Evolutionary conservation across 257 asterid species (phyloP).

Genomic region (Solanum lycopersicoides): DNA sequence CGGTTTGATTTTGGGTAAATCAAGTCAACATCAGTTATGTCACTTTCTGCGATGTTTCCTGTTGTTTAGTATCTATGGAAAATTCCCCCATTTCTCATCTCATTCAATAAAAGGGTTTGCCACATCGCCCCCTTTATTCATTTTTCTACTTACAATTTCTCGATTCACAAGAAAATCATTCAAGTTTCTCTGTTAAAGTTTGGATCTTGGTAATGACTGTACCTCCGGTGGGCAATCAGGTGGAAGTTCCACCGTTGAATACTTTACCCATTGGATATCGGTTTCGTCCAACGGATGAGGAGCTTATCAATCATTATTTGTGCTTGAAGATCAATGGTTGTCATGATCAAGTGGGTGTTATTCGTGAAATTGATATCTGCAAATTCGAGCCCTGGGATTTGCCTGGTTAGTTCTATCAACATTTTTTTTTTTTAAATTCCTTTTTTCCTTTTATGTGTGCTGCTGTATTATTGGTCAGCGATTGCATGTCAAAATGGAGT

Average conservation of each 20-base stretch:
- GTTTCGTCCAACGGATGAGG: conserved; percentile 74
- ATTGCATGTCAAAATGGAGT: neutral
- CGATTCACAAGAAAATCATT: neutral
- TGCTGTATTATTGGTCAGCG: neutral
- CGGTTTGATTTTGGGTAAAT: neutral
- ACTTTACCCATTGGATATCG: conserved; percentile 68
- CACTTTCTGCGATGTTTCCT: neutral
- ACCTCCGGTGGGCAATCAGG: neutral
- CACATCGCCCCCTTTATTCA: neutral
- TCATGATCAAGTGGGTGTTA: conserved; percentile 52
- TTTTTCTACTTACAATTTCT: neutral
- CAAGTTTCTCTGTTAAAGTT: neutral
- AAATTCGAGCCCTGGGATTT: conserved; percentile 96
- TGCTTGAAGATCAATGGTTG: conserved; percentile 64
- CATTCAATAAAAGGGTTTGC: neutral
- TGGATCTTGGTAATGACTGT: neutral
- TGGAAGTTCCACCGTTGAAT: conserved; percentile 13
- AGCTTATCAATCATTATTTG: conserved; percentile 56
- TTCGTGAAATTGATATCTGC: conserved; percentile 76
- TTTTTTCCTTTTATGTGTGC: neutral
- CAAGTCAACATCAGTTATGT: neutral
- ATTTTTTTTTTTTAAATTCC: neutral
- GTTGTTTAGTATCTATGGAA: neutral
- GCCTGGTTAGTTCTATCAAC: conserved; percentile 29
- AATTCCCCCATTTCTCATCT: neutral